A percentile compares a stretch with the other conserved stretches of the same genome.
Conservation (phyloP, 352 stramenopile species). For the Pythium sp. region DNA sequence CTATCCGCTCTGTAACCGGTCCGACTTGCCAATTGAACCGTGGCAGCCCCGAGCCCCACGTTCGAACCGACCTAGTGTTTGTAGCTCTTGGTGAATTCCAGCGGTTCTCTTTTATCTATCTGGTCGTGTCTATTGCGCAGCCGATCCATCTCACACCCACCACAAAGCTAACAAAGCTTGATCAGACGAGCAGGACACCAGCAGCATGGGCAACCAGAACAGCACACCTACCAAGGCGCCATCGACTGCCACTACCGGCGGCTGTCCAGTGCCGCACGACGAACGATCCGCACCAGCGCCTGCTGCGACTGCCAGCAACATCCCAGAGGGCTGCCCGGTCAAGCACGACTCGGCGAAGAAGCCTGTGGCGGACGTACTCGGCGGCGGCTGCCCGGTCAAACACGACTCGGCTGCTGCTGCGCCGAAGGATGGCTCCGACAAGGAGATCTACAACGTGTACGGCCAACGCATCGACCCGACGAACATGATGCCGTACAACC, state of each 20-base stretch:
- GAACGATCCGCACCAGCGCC: constrained; percentile 14
- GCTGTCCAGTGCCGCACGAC: constrained; percentile 62
- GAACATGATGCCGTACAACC: constrained; percentile 98
- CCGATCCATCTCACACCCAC: constrained; percentile 6
- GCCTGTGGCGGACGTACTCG: constrained; percentile 22
- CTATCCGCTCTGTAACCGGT: not conserved
- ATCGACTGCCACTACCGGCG: constrained; percentile 8
- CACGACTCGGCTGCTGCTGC: constrained; percentile 15
- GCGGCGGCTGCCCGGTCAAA: constrained; percentile 56
- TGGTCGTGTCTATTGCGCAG: not conserved
- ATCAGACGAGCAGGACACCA: constrained; percentile 3
- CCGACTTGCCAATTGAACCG: not conserved
- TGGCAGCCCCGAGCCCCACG: too few species aligned
- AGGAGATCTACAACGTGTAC: constrained; percentile 97
- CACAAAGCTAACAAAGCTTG: not conserved
- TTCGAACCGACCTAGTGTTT: not conserved
- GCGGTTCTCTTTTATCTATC: not conserved
- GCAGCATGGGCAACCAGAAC: constrained; percentile 65
- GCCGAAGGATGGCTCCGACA: constrained; percentile 16
- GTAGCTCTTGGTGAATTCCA: not conserved
- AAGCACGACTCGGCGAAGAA: constrained; percentile 48
- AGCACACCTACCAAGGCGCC: constrained; percentile 30
- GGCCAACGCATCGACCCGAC: constrained; percentile 95
- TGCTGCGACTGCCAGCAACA: constrained; percentile 10
- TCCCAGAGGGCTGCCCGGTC: constrained; percentile 61